phyloP scores from a whole-genome alignment of 2,329 filamentous ascomycete genomes.

The Mycosphaerella sp. region DNA sequence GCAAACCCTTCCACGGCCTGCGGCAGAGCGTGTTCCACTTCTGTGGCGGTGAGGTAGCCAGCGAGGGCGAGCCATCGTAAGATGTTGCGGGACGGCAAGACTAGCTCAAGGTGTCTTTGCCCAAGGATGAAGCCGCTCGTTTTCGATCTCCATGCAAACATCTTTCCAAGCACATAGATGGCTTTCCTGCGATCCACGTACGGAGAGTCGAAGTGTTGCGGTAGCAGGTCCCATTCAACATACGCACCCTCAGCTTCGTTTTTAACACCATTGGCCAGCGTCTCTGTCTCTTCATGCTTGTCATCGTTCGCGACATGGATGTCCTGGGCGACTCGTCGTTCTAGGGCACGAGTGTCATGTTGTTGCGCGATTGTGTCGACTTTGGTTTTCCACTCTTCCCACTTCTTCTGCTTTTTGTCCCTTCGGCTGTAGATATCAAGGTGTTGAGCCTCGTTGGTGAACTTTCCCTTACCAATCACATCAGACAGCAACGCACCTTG shows the following conservation, averaged over 20 bases:
- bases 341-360: slow-evolving; percentile 24
- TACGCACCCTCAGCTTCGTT: slow-evolving; percentile 38
- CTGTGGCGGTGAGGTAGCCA: slow-evolving; percentile 42
- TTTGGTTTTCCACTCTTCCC: slow-evolving; percentile 27
- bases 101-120: slow-evolving; percentile 15
- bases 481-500: slow-evolving; percentile 59
- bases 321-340: slow-evolving; percentile 28
- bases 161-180: slow-evolving; percentile 46
- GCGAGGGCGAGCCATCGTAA: slow-evolving; percentile 57
- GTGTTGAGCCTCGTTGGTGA: slow-evolving; percentile 6
- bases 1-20: slow-evolving; percentile 4
- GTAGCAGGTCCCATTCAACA: slow-evolving; percentile 41
- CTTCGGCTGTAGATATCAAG: slow-evolving; percentile 7
- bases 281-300: slow-evolving; percentile 8
- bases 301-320: slow-evolving; percentile 13
- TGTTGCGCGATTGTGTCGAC: slow-evolving; percentile 24
- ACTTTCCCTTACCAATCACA: slow-evolving; percentile 61
- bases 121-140: slow-evolving; percentile 8
- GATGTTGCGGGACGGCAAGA: slow-evolving; percentile 39
- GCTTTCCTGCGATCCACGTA: slow-evolving; percentile 60
- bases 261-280: slow-evolving; percentile 1
- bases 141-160: slow-evolving; percentile 35
- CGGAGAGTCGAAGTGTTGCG: slow-evolving; percentile 33
- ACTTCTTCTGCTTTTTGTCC: slow-evolving; percentile 20
- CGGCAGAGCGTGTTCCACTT: slow-evolving; percentile 38